Conservation (phyloP, 495 filamentous ascomycete species). For the Hyaloscypha hepaticicola region DNA sequence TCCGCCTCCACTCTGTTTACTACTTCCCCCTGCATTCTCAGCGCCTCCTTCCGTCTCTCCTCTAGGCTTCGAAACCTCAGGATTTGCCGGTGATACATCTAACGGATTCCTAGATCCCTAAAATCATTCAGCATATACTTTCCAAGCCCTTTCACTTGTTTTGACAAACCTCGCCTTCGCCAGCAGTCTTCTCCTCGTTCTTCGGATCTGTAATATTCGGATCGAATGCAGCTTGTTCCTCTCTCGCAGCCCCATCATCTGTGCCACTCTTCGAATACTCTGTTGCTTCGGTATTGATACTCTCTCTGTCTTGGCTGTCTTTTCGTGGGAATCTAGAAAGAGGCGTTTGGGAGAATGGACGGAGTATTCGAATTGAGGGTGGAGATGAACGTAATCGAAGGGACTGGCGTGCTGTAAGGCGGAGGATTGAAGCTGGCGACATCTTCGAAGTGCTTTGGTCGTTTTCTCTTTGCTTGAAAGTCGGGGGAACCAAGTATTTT, state of each 20-base stretch:
- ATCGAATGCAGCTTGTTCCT: constrained; percentile 55
- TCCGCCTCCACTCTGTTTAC: constrained; percentile 34
- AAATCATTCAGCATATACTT: no score
- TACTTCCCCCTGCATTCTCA: constrained; percentile 27
- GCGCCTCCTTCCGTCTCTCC: constrained; percentile 47
- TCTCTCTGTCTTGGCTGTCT: constrained; percentile 51
- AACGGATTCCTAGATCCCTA: constrained; percentile 45
- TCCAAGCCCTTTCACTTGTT: background rate
- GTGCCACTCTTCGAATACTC: constrained; percentile 60
- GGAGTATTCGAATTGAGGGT: background rate
- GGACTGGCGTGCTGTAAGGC: background rate
- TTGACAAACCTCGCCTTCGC: constrained; percentile 27
- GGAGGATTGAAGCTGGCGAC: constrained; percentile 2
- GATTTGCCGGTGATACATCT: constrained; percentile 60
- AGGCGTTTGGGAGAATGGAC: background rate
- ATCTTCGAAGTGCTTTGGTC: background rate
- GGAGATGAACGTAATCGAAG: background rate
- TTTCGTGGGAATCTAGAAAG: constrained; percentile 31
- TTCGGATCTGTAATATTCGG: constrained; percentile 58
- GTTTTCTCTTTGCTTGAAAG: background rate
- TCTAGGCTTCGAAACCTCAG: constrained; percentile 52
- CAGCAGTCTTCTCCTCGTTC: constrained; percentile 41
- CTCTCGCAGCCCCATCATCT: constrained; percentile 51
- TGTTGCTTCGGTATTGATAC: constrained; percentile 50
- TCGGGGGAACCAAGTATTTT: background rate